A percentile compares a stretch with the other conserved stretches of the same genome.
Evolutionary conservation across 257 asterid species (phyloP).

Genomic region (Solanum gracilifrons): DNA sequence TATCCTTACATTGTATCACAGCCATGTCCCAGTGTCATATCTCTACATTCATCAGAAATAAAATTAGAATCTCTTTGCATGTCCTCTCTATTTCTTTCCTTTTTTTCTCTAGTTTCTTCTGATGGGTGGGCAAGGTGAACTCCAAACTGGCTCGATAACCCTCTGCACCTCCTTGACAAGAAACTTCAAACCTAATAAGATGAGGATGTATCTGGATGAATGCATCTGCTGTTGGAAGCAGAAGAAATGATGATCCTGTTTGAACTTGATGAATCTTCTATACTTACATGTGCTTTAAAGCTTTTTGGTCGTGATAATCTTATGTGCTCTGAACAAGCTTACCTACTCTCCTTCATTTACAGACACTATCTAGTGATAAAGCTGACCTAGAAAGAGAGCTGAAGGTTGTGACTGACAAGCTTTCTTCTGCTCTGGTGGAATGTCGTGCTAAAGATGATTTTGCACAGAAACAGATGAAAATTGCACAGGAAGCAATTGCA

Average conservation of each 20-base stretch:
- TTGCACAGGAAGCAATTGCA: conserved; percentile 85
- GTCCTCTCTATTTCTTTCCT: not conserved
- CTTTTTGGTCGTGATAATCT: not conserved
- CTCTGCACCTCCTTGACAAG: not conserved
- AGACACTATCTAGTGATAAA: conserved; percentile 42
- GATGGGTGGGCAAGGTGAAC: not conserved
- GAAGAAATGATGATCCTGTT: not conserved
- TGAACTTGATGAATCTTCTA: not conserved
- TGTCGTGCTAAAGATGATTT: conserved; percentile 52
- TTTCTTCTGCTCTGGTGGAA: conserved; percentile 55
- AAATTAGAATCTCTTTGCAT: not conserved
- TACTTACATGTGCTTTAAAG: not conserved
- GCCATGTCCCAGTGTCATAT: not conserved
- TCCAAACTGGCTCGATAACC: not conserved
- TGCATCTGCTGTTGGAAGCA: not conserved
- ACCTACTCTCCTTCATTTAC: conserved; percentile 16
- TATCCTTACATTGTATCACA: not conserved
- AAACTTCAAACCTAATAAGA: not conserved
- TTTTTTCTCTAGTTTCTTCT: not conserved
- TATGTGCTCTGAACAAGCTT: not conserved
- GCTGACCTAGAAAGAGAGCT: conserved; percentile 51
- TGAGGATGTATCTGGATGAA: not conserved
- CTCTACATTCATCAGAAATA: not conserved
- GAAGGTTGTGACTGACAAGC: conserved; percentile 38
- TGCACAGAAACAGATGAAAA: conserved; percentile 59